Base-by-base conservation (phyloP, 139 green algal species). In the Chlorella sp. region DNA sequence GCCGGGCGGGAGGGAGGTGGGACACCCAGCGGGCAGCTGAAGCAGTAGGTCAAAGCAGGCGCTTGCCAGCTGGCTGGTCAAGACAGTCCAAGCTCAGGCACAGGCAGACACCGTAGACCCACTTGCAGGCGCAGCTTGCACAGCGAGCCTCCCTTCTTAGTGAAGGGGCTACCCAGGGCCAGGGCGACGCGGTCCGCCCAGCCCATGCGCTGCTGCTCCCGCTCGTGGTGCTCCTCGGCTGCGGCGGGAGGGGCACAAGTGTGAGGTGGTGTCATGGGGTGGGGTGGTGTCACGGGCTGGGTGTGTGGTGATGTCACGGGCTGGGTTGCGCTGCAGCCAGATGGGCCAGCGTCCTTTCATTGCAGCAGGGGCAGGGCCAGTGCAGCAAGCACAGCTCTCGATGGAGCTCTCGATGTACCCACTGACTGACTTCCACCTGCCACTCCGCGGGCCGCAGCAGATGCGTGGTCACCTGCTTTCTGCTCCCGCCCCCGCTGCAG, bases 71-170 rank as follows among this genome's bases (percentile, higher is more conserved):
- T 36, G 36, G 62, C 62, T 30, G 2, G 28, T 19, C 19, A 69
- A 69, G 4, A 3, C 62, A 9, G 28, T 38, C 28, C 20, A 38
- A 11, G 28, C 2, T 3, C 19, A 40, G 28, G 62, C 28, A 68
- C 60, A 36, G 56, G 11, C 8, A n/a, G 22, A 32, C 68, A 48
- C 19, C 36, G 2, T 7, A 30, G 26, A 0, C 72, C 0, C 72
- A 78, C 72, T 44, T 41, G 43, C 43, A 78, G 72, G 72, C 43
- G 72, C 72, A 78, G 72, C 72, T 34, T 30, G 30, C 72, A 78
- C 43, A 60, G 13, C 14, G 56, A 46, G 13, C 14, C 30, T 4
- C 72, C 72, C 72, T 78, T 78, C 30, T 78, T 78, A 0, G 72
- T 78, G 43, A 78, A 78, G 28, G 72, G 72, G 2, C 72, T 28